phyloP scores from a whole-genome alignment of 306 rosid genomes.

The Hippophae rhamnoides region DNA sequence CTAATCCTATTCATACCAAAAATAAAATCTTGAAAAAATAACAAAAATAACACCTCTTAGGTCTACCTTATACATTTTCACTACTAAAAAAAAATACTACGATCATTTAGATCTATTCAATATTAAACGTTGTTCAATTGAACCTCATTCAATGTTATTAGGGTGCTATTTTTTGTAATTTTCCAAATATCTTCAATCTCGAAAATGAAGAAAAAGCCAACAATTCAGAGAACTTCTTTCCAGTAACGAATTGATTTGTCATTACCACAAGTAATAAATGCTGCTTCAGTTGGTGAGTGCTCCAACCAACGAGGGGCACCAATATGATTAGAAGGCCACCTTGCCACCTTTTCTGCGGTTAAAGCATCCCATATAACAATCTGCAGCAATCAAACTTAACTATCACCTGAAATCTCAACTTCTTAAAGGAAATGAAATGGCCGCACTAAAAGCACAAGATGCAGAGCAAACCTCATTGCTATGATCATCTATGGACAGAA shows the following conservation, averaged over 20 bases:
- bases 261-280: slow-evolving; percentile 74
- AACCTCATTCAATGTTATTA: too few species aligned
- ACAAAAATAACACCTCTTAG: too few species aligned
- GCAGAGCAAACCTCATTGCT: slow-evolving; percentile 69
- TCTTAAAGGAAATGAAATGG: background rate
- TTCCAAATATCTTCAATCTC: too few species aligned
- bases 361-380: slow-evolving; percentile 75
- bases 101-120: too few species aligned
- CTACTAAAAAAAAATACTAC: too few species aligned
- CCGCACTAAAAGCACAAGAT: slow-evolving; percentile 8
- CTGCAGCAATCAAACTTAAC: slow-evolving; percentile 34
- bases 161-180: too few species aligned
- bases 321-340: slow-evolving; percentile 78
- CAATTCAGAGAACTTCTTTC: slow-evolving; percentile 44
- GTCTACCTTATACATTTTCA: too few species aligned
- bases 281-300: slow-evolving; percentile 63
- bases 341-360: slow-evolving; percentile 72
- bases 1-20: too few species aligned
- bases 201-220: too few species aligned
- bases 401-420: slow-evolving; percentile 10
- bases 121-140: too few species aligned
- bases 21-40: too few species aligned
- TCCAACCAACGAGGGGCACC: slow-evolving; percentile 94
- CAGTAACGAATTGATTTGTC: slow-evolving; percentile 82
- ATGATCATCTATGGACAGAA: slow-evolving; percentile 72